Evolutionary conservation across 768 basidiomycete genomes (phyloP), one percentile per base, ranked within the genome.

Genomic region (Coprinopsis marcescibilis): DNA sequence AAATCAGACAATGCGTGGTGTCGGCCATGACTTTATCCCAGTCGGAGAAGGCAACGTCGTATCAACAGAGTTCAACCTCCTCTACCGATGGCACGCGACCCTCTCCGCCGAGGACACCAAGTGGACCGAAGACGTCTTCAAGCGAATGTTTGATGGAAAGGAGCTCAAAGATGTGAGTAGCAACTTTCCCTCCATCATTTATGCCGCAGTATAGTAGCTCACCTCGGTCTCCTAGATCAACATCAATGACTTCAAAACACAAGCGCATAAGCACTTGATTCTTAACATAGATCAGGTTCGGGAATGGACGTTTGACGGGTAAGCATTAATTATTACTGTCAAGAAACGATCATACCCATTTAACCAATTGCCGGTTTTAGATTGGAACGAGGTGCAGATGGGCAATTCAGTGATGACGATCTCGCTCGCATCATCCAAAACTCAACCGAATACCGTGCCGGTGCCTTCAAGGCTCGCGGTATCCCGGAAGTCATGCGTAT

Each of bases 1-100:
- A n/a, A 19, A 49, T 6, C 38, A 84, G 82, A 49, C 65, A 8
- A 74, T 73, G 49, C 74, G 85, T 37, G 72, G 73, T 21, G 8
- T 56, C 0, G 56, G 68, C 49, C 84, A 86, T 52, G 65, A 67
- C 0, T 60, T 85, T 46, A 65, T 74, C 12, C 76, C 79, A 29
- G 74, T 79, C 8, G 89, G 88, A 29, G 67, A 81, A 58, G 89
- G 89, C 41, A 90, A 90, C 56, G 80, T 77, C 29, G 77, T 80
- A 48, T 86, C 87, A 0, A 59, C 88, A 26, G 89, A 90, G 63
- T 89, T 90, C 68, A 89, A 78, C 52, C 64, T 77, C 2, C 61
- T 78, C 17, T 78, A 78, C 61, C 46, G 75, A 42, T 88, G 85
- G 85, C 85, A 88, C 55, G 67, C 85, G 15, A 71, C 80, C 1